Conservation (phyloP, 164 flowering plant genomes). For the Houttuynia cordata region DNA sequence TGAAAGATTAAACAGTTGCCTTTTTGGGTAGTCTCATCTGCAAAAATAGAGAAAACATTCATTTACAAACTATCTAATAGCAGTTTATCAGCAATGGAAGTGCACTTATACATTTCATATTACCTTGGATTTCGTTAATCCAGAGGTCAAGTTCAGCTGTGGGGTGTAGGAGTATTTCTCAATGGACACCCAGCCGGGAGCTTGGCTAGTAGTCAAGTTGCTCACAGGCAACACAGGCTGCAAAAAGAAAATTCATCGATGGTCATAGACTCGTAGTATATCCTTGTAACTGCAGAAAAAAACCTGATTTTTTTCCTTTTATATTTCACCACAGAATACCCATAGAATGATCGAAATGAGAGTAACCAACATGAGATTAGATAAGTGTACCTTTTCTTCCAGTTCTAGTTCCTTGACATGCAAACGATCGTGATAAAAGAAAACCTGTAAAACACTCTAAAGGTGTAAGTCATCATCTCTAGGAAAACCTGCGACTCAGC, state of each 20-base stretch:
- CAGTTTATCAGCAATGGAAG: background rate
- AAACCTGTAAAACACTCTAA: constrained; percentile 31
- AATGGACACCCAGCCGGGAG: constrained; percentile 14
- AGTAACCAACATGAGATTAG: background rate
- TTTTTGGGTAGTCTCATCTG: constrained; percentile 52
- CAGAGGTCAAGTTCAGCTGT: constrained; percentile 41
- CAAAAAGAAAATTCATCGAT: background rate
- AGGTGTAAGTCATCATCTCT: background rate
- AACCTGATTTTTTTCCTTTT: background rate
- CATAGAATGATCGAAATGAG: background rate
- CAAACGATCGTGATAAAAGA: constrained; percentile 39
- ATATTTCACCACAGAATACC: background rate
- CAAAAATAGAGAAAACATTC: constrained; percentile 7
- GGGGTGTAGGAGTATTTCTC: constrained; percentile 33
- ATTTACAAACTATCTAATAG: background rate
- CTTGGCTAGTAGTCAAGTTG: constrained; percentile 9
- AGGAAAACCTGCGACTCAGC: background rate
- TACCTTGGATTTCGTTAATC: constrained; percentile 65
- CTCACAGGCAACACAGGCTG: constrained; percentile 6
- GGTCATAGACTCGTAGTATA: background rate
- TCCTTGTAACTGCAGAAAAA: background rate
- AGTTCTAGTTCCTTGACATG: constrained; percentile 24
- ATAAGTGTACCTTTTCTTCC: constrained; percentile 23
- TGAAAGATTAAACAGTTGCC: background rate
- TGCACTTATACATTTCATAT: background rate